Evolutionary conservation across 2,329 filamentous ascomycete species (phyloP).

Genomic region (Xylaria sp.): DNA sequence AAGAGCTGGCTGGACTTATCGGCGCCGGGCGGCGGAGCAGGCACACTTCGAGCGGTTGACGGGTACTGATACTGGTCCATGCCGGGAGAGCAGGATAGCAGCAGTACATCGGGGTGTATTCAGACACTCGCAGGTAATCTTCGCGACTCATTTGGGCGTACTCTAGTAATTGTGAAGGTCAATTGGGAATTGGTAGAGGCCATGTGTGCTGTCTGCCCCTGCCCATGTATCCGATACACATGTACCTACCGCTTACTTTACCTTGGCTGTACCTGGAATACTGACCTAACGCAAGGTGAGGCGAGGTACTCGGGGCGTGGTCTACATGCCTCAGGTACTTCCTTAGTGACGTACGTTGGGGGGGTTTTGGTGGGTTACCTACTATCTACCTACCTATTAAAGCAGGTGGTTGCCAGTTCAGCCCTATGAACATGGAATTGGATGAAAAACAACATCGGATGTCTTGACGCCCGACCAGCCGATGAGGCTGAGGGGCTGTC

Average conservation of each 20-base stretch:
- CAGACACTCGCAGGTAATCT: slow-evolving; percentile 30
- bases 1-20: slow-evolving; percentile 79
- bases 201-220: neutral
- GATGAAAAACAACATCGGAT: slow-evolving; percentile 23
- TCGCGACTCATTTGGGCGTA: neutral
- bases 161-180: slow-evolving; percentile 14
- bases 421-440: slow-evolving; percentile 30
- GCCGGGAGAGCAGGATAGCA: slow-evolving; percentile 45
- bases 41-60: slow-evolving; percentile 56
- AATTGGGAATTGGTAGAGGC: slow-evolving; percentile 7
- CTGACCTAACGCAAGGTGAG: neutral
- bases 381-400: slow-evolving; percentile 12
- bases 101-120: slow-evolving; percentile 35
- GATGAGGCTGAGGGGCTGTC: slow-evolving; percentile 35
- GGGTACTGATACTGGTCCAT: slow-evolving; percentile 62
- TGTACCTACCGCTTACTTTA: slow-evolving; percentile 2
- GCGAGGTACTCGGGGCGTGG: neutral
- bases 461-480: slow-evolving; percentile 23
- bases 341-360: slow-evolving; percentile 30
- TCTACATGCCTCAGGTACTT: neutral
- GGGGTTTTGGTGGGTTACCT: slow-evolving; percentile 17
- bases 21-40: slow-evolving; percentile 57
- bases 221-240: neutral
- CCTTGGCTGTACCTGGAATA: neutral
- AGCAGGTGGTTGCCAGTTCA: slow-evolving; percentile 20